Evolutionary conservation across 2,329 filamentous ascomycete species (phyloP), one percentile per base, ranked within the genome.

Genomic region (Ramularia collo-cygni): DNA sequence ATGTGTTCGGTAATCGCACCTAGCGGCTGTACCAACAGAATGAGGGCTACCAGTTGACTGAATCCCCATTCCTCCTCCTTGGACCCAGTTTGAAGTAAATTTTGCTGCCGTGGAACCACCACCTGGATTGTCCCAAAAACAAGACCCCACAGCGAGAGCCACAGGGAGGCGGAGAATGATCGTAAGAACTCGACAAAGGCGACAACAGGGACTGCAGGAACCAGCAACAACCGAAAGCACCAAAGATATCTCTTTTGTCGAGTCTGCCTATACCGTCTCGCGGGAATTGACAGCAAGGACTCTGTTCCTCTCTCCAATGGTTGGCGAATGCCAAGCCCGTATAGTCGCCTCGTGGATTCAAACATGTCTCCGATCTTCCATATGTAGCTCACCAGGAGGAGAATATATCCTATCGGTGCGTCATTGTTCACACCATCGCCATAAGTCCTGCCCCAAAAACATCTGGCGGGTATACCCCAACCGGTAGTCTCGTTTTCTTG

Each of bases 331-430:
- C 37, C 41, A 15, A 31, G 26, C 7, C 40, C 37, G 24, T 49
- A 55, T 1, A 38, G 17, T n/a, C 19, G 39, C 10, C 43, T 33
- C 7, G 46, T 35, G 4, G 39, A 28, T 16, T 34, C 34, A 32
- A 51, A 54, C 16, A 56, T 36, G 2, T 47, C 46, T 4, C 49
- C 48, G 19, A 54, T 26, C 36, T 57, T 57, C 54, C 54, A 56
- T 6, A 55, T n/a, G 33, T 57, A 56, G 28, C 42, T 47, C 7
- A 51, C 17, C 17, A 55, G 40, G 3, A 57, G 47, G 7, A 56
- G 44, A 7, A 47, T 27, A 29, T 47, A 55, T 1, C 41, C 41
- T 7, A 51, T 15, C 9, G 46, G 40, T 2, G 53, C 45, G 29
- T 57, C 52, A 8, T 37, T 38, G 35, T 56, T 57, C 14, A 50